A percentile compares a stretch with the other conserved stretches of the same genome.
Conservation (phyloP, 2,329 filamentous ascomycete species). For the Aquanectria penicillioides region DNA sequence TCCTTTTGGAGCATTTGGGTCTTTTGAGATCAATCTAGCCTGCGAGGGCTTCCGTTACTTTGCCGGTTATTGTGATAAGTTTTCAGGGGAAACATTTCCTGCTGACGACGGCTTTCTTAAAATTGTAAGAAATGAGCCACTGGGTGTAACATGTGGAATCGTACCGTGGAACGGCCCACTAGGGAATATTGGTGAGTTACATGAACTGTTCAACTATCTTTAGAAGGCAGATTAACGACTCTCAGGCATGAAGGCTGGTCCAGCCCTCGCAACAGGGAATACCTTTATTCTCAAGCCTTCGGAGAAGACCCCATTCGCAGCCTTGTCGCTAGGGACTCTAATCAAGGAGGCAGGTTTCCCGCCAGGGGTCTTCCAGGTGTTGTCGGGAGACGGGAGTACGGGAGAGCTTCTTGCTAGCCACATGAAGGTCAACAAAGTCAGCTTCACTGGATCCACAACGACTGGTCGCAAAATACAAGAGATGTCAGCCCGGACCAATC, state of each 20-base stretch:
- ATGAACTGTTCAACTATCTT: not conserved
- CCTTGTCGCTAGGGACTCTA: conserved; percentile 47
- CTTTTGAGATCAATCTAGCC: conserved; percentile 51
- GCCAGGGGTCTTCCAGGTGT: conserved; percentile 53
- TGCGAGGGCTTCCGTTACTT: conserved; percentile 50
- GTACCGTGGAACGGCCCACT: conserved; percentile 53
- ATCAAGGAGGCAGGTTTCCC: conserved; percentile 55
- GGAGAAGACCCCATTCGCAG: conserved; percentile 51
- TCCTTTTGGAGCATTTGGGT: conserved; percentile 55
- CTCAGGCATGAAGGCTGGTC: conserved; percentile 50
- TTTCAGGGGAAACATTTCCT: conserved; percentile 37
- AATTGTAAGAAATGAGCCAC: conserved; percentile 37
- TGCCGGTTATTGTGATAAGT: conserved; percentile 38
- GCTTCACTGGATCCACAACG: conserved; percentile 75
- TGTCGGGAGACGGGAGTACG: conserved; percentile 37
- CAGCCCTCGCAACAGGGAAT: conserved; percentile 56
- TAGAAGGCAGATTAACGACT: not conserved
- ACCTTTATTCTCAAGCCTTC: conserved; percentile 56
- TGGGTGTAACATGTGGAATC: conserved; percentile 43
- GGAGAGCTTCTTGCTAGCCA: conserved; percentile 25
- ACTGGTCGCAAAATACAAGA: conserved; percentile 74
- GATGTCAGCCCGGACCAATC: conserved; percentile 58
- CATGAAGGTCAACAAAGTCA: conserved; percentile 61
- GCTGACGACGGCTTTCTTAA: conserved; percentile 34
- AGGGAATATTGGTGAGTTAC: conserved; percentile 42